A percentile compares a stretch with the other conserved stretches of the same genome.
phyloP scores from a whole-genome alignment of 2,329 filamentous ascomycete species.

The Plenodomus biglobosus region DNA sequence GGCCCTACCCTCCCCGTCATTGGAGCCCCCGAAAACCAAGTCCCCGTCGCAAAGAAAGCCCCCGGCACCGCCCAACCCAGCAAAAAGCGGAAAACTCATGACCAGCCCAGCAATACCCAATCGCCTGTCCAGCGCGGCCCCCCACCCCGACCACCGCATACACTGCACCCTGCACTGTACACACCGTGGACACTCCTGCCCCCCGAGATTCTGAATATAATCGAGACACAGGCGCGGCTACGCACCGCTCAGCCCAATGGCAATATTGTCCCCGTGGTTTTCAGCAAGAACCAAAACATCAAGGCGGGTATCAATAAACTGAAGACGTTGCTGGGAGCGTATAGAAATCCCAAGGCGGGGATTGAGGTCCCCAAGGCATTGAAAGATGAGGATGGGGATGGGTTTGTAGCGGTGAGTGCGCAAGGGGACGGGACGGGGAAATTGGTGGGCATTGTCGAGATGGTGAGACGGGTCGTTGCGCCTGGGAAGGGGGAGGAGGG shows the following conservation, averaged over 20 bases:
- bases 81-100: constrained; percentile 13
- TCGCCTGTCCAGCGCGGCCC: constrained; percentile 1
- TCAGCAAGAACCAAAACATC: constrained; percentile 25
- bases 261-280: constrained; percentile 17
- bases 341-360: not conserved
- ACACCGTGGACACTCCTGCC: constrained; percentile 23
- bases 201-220: constrained; percentile 4
- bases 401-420: constrained; percentile 20
- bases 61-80: not conserved
- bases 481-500: constrained; percentile 1
- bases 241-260: not conserved
- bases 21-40: not conserved
- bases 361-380: constrained; percentile 1
- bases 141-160: not conserved
- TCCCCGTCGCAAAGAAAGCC: not conserved
- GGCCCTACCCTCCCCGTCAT: constrained; percentile 24
- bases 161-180: constrained; percentile 19
- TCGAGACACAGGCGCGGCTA: constrained; percentile 5
- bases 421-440: constrained; percentile 25
- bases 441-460: constrained; percentile 24
- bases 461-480: constrained; percentile 17
- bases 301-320: constrained; percentile 19
- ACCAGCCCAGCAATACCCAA: not conserved
- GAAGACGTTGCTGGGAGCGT: constrained; percentile 11
- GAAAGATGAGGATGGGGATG: not conserved